Conservation (phyloP, 129 eudicot genomes). For the carrot (Daucus carota) region DH1_v3.0 NC_030385.2:28193001-28193500, state of each 20-base stretch:
- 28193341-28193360: neutral
- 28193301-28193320: neutral
- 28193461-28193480: no score
- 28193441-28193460: no score
- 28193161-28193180: neutral
- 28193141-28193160: neutral
- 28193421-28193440: no score
- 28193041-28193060: neutral
- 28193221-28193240: neutral
- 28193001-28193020: neutral
- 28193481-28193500: no score
- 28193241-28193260: neutral
- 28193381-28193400: no score
- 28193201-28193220: neutral
- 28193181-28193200: neutral
- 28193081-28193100: neutral
- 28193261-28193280: neutral
- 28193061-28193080: neutral
- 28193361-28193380: neutral
- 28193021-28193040: neutral
- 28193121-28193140: neutral
- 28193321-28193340: neutral
- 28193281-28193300: neutral
- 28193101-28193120: neutral
- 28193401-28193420: no score